A percentile compares a stretch with the other conserved stretches of the same genome.
Evolutionary conservation across 129 eudicot genomes (phyloP).

Genomic region (sunflower (Helianthus annuus)): DNA sequence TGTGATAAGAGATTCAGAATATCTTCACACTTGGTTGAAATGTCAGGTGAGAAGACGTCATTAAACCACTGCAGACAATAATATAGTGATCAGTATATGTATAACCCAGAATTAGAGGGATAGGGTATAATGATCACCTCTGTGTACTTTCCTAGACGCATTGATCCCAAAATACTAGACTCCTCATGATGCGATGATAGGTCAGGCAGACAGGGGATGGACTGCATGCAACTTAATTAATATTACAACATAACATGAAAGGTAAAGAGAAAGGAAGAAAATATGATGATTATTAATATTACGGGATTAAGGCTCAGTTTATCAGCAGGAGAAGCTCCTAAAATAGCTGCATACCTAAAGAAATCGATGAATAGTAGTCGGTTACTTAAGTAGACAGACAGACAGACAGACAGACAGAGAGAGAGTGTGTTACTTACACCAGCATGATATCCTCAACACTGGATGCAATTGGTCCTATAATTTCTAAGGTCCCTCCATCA

Average conservation of each 20-base stretch:
- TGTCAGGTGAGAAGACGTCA: constrained; percentile 84
- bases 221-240: constrained; percentile 43
- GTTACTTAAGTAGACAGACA: no score
- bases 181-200: constrained; percentile 57
- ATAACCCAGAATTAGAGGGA: neutral
- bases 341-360: constrained; percentile 69
- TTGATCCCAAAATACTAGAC: constrained; percentile 49
- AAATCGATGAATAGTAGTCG: neutral
- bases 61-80: constrained; percentile 70
- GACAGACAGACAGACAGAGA: no score
- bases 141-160: constrained; percentile 78
- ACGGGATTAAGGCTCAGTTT: constrained; percentile 71
- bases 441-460: constrained; percentile 31
- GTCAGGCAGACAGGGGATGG: constrained; percentile 69
- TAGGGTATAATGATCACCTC: constrained; percentile 44
- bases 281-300: constrained; percentile 18
- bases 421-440: constrained; percentile 48
- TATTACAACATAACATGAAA: neutral
- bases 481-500: constrained; percentile 85
- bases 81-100: constrained; percentile 6
- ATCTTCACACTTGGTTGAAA: constrained; percentile 75
- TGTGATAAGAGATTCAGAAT: constrained; percentile 58
- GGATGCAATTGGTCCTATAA: constrained; percentile 78
- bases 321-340: constrained; percentile 74
- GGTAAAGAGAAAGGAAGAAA: neutral